These are phyloP conservation scores for Phialocephala sp. DNA, from an alignment of 2,329 filamentous ascomycete species.

Conservation along the genomic window DNA sequence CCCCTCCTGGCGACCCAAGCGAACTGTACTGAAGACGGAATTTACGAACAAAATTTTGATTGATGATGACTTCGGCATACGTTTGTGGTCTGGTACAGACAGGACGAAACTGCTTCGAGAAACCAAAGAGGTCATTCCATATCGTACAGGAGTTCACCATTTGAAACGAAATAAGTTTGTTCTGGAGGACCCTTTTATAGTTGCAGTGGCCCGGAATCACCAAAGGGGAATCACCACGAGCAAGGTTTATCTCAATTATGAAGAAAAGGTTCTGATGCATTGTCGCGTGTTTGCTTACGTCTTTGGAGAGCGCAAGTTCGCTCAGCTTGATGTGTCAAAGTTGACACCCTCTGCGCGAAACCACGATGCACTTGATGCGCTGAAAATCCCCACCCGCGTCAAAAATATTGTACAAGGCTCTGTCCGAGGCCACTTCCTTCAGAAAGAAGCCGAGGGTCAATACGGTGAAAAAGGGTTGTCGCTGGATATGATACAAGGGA, in stretches of 20 bases:
- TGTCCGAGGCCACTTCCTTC: conserved; percentile 9
- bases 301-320: conserved; percentile 12
- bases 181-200: conserved; percentile 5
- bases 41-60: background rate
- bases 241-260: background rate
- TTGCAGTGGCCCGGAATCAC: background rate
- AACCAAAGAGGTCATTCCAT: background rate
- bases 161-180: conserved; percentile 11
- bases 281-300: conserved; percentile 13
- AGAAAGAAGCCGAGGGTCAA: background rate
- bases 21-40: background rate
- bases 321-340: conserved; percentile 3
- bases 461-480: background rate
- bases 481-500: conserved; percentile 1
- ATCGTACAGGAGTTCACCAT: background rate
- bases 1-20: conserved; percentile 11
- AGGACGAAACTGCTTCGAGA: conserved; percentile 3
- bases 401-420: conserved; percentile 4
- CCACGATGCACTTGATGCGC: background rate
- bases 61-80: background rate
- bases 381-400: conserved; percentile 1
- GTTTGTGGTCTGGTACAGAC: background rate
- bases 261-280: conserved; percentile 8
- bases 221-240: background rate
- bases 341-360: background rate